Conservation (phyloP, 2,329 filamentous ascomycete genomes). For the Hyphodiscus sp. region DNA sequence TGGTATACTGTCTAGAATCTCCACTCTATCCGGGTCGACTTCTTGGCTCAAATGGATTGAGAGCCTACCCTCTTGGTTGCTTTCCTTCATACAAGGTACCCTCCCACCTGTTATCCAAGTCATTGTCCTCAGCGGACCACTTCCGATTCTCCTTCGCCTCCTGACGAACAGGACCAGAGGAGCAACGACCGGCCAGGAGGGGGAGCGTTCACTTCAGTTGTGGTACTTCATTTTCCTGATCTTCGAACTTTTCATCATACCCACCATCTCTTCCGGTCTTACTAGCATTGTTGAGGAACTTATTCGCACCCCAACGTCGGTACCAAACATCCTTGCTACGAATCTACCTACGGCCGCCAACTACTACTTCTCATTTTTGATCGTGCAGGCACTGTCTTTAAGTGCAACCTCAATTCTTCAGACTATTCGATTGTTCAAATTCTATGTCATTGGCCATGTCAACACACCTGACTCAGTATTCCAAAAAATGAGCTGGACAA, state of each 20-base stretch:
- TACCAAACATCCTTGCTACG: slow-evolving; percentile 59
- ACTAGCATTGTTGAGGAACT: slow-evolving; percentile 62
- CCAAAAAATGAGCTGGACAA: slow-evolving; percentile 74
- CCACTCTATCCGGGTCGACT: slow-evolving; percentile 12
- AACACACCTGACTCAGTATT: slow-evolving; percentile 53
- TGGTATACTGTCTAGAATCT: slow-evolving; percentile 13
- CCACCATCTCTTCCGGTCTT: slow-evolving; percentile 76
- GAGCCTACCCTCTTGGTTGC: slow-evolving; percentile 11
- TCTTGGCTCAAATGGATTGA: slow-evolving; percentile 15
- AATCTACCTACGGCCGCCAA: slow-evolving; percentile 82
- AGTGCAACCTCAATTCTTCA: slow-evolving; percentile 69
- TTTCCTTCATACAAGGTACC: slow-evolving; percentile 16
- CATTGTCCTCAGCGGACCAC: slow-evolving; percentile 22
- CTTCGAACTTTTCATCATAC: slow-evolving; percentile 84
- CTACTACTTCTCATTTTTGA: slow-evolving; percentile 92
- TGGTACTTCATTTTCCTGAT: slow-evolving; percentile 89
- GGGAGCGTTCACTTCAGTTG: slow-evolving; percentile 8
- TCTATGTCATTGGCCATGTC: slow-evolving; percentile 65
- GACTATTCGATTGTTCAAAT: slow-evolving; percentile 64
- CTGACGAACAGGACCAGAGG: slow-evolving; percentile 21
- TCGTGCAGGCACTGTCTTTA: slow-evolving; percentile 73
- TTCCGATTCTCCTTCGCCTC: slow-evolving; percentile 19
- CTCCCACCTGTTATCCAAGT: slow-evolving; percentile 22
- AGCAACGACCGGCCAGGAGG: slow-evolving; percentile 19
- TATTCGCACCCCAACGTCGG: slow-evolving; percentile 51